phyloP scores from a whole-genome alignment of 306 rosid species.

The Vigna radiata region DNA sequence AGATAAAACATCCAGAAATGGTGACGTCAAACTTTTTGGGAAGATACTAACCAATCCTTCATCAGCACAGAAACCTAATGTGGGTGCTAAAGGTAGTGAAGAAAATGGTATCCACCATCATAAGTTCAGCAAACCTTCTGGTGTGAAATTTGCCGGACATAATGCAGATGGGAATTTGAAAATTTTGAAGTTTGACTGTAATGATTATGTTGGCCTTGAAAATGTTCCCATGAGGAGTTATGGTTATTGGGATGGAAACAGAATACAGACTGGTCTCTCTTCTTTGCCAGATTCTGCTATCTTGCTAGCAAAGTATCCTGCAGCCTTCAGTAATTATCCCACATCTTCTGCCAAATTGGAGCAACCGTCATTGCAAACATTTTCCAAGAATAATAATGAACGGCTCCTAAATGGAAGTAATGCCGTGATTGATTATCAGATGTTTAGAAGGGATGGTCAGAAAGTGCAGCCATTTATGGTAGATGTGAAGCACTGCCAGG shows the following conservation, averaged over 20 bases:
- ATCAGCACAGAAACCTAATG: slow-evolving; percentile 53
- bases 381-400: slow-evolving; percentile 56
- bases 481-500: slow-evolving; percentile 71
- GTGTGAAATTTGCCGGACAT: slow-evolving; percentile 54
- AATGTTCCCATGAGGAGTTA: slow-evolving; percentile 68
- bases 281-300: slow-evolving; percentile 80
- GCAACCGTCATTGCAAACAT: slow-evolving; percentile 65
- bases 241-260: slow-evolving; percentile 78
- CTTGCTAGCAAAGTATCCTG: slow-evolving; percentile 87
- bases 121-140: slow-evolving; percentile 58
- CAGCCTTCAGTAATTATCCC: slow-evolving; percentile 73
- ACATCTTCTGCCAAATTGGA: slow-evolving; percentile 58
- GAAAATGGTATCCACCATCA: slow-evolving; percentile 54
- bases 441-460: slow-evolving; percentile 61
- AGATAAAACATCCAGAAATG: slow-evolving; percentile 69
- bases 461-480: slow-evolving; percentile 74
- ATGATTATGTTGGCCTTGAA: slow-evolving; percentile 59
- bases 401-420: slow-evolving; percentile 57
- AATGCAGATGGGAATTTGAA: slow-evolving; percentile 60
- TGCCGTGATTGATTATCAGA: slow-evolving; percentile 75
- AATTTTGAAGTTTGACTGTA: slow-evolving; percentile 63
- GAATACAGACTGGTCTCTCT: slow-evolving; percentile 66
- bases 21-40: slow-evolving; percentile 94
- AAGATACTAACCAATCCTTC: slow-evolving; percentile 78
- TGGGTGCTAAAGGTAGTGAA: slow-evolving; percentile 55